These are phyloP conservation scores for Plasmodium chabaudi DNA, from an alignment of 169 alveolate species.

Conservation along the genomic window DNA sequence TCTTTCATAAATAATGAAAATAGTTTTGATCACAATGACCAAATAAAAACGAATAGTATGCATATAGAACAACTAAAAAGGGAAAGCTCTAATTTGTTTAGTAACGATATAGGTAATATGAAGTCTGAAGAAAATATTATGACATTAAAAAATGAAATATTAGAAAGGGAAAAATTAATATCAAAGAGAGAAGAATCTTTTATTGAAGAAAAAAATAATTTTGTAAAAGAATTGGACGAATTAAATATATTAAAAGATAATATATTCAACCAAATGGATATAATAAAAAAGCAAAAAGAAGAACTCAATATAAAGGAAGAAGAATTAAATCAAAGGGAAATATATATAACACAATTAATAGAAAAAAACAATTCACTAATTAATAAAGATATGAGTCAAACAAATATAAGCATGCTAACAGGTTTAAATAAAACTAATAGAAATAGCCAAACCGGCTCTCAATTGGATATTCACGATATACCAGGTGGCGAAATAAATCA, in stretches of 20 bases:
- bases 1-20: too few species aligned
- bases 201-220: conserved; percentile 22
- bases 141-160: conserved; percentile 16
- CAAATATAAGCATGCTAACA: neutral
- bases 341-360: neutral
- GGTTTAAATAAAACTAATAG: neutral
- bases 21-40: too few species aligned
- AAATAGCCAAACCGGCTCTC: neutral
- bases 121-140: neutral
- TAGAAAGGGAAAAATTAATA: conserved; percentile 18
- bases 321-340: conserved; percentile 49
- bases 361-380: neutral
- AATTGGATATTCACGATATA: neutral
- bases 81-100: too few species aligned
- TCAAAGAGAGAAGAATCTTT: conserved; percentile 35
- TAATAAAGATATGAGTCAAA: neutral
- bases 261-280: conserved; percentile 16
- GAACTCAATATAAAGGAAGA: conserved; percentile 33
- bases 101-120: too few species aligned
- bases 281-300: conserved; percentile 23
- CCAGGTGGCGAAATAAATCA: neutral
- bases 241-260: conserved; percentile 26
- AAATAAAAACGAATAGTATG: too few species aligned
- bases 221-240: conserved; percentile 24
- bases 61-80: too few species aligned